phyloP scores from a whole-genome alignment of 2,329 filamentous ascomycete genomes.

The Epichloe festucae region DNA sequence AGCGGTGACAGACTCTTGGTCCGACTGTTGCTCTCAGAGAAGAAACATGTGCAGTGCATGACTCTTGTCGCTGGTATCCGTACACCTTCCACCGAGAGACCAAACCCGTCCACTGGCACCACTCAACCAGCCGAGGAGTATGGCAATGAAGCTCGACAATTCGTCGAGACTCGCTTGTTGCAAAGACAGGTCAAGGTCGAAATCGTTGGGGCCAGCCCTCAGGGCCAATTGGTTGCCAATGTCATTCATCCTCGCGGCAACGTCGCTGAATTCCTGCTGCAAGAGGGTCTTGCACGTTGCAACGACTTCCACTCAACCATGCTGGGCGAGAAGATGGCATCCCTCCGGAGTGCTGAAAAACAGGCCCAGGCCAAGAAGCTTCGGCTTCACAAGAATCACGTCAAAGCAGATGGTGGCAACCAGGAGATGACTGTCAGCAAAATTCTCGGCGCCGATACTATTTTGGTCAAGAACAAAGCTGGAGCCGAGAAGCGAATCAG shows the following conservation, averaged over 20 bases:
- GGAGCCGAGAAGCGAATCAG: conserved; percentile 82
- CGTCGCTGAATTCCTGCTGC: conserved; percentile 81
- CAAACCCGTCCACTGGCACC: conserved; percentile 63
- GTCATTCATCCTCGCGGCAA: conserved; percentile 83
- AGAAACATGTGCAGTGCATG: conserved; percentile 80
- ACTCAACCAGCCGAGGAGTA: conserved; percentile 78
- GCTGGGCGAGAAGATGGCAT: conserved; percentile 77
- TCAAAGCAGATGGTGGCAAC: conserved; percentile 52
- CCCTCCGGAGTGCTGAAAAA: conserved; percentile 76
- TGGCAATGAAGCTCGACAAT: conserved; percentile 77
- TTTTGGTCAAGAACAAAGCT: conserved; percentile 73
- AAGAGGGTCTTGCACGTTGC: conserved; percentile 81
- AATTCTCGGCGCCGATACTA: conserved; percentile 77
- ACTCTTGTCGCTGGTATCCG: conserved; percentile 81
- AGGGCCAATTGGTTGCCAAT: conserved; percentile 80
- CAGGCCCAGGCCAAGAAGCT: conserved; percentile 63
- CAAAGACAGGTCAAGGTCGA: conserved; percentile 76
- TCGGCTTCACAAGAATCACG: conserved; percentile 71
- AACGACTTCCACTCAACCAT: conserved; percentile 93
- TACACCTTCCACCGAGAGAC: conserved; percentile 77
- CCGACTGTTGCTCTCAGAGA: conserved; percentile 65
- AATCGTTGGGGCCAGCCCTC: conserved; percentile 75
- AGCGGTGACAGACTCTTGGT: conserved; percentile 83
- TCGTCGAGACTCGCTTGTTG: conserved; percentile 73
- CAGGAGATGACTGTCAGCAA: conserved; percentile 75